Conservation (phyloP, 805 yeast species). For the Yamadazyma takamatsuzukensis region DNA sequence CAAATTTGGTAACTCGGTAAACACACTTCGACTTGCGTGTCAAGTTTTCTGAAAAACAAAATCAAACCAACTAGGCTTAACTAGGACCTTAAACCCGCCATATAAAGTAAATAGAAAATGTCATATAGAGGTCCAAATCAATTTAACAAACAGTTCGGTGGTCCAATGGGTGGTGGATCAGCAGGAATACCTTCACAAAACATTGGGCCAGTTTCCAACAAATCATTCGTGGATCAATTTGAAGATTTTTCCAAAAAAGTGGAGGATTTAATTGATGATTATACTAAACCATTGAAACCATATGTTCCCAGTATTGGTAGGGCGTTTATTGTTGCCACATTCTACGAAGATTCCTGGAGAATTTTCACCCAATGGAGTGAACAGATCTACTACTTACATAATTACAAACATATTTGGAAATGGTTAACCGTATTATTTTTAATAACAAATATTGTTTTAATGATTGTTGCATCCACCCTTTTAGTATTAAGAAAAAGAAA, state of each 20-base stretch:
- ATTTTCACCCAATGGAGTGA: slow-evolving; percentile 86
- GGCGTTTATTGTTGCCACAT: slow-evolving; percentile 87
- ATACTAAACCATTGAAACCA: slow-evolving; percentile 56
- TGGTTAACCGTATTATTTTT: slow-evolving; percentile 76
- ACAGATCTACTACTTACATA: slow-evolving; percentile 80
- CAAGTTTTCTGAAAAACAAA: too few relatives aligned
- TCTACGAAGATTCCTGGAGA: slow-evolving; percentile 83
- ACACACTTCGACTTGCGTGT: too few relatives aligned
- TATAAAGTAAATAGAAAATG: too few relatives aligned
- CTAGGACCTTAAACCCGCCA: too few relatives aligned
- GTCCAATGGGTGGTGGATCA: slow-evolving; percentile 7
- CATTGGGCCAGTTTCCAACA: slow-evolving; percentile 29
- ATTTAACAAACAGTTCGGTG: slow-evolving; percentile 35
- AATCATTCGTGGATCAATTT: slow-evolving; percentile 34
- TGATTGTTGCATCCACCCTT: slow-evolving; percentile 70
- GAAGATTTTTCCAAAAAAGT: slow-evolving; percentile 51
- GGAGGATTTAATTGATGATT: slow-evolving; percentile 51
- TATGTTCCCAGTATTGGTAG: slow-evolving; percentile 87
- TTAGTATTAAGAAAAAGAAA: slow-evolving; percentile 68
- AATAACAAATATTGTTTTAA: slow-evolving; percentile 55
- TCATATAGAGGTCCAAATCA: slow-evolving; percentile 43
- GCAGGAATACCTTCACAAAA: slow-evolving; percentile 14
- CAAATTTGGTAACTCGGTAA: too few relatives aligned
- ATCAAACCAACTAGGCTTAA: too few relatives aligned
- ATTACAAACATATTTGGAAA: slow-evolving; percentile 74